Conservation (phyloP, 2,329 filamentous ascomycete genomes). For the Neonectria sp. region DNA sequence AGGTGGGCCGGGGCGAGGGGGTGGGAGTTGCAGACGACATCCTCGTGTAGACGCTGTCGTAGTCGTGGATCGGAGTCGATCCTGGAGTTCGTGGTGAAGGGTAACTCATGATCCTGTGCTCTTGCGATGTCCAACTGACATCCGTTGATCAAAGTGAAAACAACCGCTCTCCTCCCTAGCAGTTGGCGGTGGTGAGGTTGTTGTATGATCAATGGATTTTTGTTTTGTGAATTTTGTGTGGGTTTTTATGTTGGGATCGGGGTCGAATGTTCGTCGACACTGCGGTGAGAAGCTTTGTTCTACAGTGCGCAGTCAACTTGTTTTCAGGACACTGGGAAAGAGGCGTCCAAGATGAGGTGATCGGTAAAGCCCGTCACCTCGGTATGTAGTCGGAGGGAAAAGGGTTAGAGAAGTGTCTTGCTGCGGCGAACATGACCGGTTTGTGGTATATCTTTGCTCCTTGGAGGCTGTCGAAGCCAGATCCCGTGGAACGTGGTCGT, state of each 20-base stretch:
- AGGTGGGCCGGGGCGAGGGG: slow-evolving; percentile 69
- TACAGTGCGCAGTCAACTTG: slow-evolving; percentile 40
- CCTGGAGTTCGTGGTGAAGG: slow-evolving; percentile 59
- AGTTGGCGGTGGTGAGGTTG: slow-evolving; percentile 35
- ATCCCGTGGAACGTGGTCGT: slow-evolving; percentile 48
- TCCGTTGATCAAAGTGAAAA: slow-evolving; percentile 40
- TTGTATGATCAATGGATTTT: slow-evolving; percentile 6
- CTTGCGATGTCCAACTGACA: slow-evolving; percentile 52
- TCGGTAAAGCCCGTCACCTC: slow-evolving; percentile 69
- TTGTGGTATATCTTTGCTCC: slow-evolving; percentile 53
- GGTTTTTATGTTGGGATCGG: slow-evolving; percentile 34
- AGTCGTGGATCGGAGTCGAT: slow-evolving; percentile 65
- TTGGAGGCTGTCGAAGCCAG: slow-evolving; percentile 50
- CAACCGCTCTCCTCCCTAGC: slow-evolving; percentile 49
- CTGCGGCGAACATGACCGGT: slow-evolving; percentile 70
- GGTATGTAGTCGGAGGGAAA: slow-evolving; percentile 73
- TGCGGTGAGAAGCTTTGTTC: slow-evolving; percentile 37
- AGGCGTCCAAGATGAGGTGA: slow-evolving; percentile 64
- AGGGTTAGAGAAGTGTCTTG: slow-evolving; percentile 68
- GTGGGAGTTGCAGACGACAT: slow-evolving; percentile 70
- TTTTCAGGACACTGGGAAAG: slow-evolving; percentile 42
- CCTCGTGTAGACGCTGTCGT: slow-evolving; percentile 64
- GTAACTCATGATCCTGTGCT: slow-evolving; percentile 59
- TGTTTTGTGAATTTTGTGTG: slow-evolving; percentile 56
- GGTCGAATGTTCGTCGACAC: slow-evolving; percentile 37